Evolutionary conservation across 345 rosid species (phyloP), one percentile per base, ranked within the genome.

Genomic region (Hypericum perforatum): DNA sequence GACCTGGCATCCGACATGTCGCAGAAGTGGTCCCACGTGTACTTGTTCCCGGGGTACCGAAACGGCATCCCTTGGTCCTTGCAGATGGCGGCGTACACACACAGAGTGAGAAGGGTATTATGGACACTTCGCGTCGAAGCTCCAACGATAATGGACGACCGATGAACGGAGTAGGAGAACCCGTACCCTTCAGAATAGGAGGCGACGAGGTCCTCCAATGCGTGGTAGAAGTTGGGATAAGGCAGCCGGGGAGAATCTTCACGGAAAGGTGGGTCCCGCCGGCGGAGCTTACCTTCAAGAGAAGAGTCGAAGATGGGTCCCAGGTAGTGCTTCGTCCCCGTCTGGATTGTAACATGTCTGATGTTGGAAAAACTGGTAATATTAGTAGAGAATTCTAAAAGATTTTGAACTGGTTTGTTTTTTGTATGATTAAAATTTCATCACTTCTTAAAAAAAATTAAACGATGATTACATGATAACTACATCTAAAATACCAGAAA

Each of bases 201-300:
- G 0, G 57, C 63, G 16, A 75, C 12, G 0, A 66, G 22, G 36
- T 78, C 83, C 41, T 72, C 80, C 0, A 63, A 47, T 8, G 70
- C 68, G 11, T 72, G 67, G 60, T 75, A 78, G n/a, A 78, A 75
- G 40, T 78, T 70, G 0, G 74, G 76, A 53, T 65, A 67, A 0
- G 74, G 78, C 8, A 70, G 61, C 11, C 76, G 59, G 32, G 72
- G 72, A 9, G 22, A 7, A 0, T 70, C 66, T 45, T 78, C 76
- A 0, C 7, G 32, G 16, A 69, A 78, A 1, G 76, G 83, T 7
- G 78, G 61, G 0, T 66, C 74, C 0, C 60, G 78, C 5, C 61
- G 43, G 7, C 66, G 7, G 13, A 63, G 57, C 36, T 46, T n/a
- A 41, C 36, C 22, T 0, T 44, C 43, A 8, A 46, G 41, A 8